Base-by-base conservation (phyloP, 1,139 yeast genomes). In the Diutina siamensis region DNA sequence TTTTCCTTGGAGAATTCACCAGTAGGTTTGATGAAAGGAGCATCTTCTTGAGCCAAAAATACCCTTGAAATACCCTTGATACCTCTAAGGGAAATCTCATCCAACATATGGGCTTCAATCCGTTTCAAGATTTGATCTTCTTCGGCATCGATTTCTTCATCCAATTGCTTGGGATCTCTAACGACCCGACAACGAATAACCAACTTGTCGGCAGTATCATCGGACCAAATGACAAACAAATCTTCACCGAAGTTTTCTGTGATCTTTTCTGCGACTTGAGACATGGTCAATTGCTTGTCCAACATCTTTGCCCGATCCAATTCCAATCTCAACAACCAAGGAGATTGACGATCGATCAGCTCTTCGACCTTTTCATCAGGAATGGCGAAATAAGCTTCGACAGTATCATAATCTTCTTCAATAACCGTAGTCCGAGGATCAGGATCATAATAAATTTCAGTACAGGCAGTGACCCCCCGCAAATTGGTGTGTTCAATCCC, bases 271-370 rank as follows among this genome's bases (percentile, higher is more conserved):
- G 98, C 97, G 48, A 94, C 98, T 69, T 92, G 97, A 51, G 95
- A 87, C 97, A 94, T 92, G 8, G 96, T 87, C 61, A 94, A 76
- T 64, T 92, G 96, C 66, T 92, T 89, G 69, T 94, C 98, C 58
- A 89, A 83, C 96, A 94, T 87, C 68, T 92, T 92, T 44, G 97
- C 97, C 75, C 98, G 94, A 63, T 94, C 98, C 50, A 94, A 74
- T 65, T 92, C 98, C 51, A 92, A 74, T 74, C 99, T 89, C 57
- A 92, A 75, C 56, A 94, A 72, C 98, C 98, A 94, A 48, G 98
- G 98, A 2, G 96, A 86, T 67, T 94, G 98, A 58, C 85, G 87
- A 58, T 86, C 95, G 49, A 92, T 72, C 13, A 92, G 83, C 50
- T 88, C 92, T 64, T 89, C 97, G 44, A 92, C 95, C 61, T 87